phyloP scores from a whole-genome alignment of 2,329 filamentous ascomycete genomes.

The Neonectria hederae region DNA sequence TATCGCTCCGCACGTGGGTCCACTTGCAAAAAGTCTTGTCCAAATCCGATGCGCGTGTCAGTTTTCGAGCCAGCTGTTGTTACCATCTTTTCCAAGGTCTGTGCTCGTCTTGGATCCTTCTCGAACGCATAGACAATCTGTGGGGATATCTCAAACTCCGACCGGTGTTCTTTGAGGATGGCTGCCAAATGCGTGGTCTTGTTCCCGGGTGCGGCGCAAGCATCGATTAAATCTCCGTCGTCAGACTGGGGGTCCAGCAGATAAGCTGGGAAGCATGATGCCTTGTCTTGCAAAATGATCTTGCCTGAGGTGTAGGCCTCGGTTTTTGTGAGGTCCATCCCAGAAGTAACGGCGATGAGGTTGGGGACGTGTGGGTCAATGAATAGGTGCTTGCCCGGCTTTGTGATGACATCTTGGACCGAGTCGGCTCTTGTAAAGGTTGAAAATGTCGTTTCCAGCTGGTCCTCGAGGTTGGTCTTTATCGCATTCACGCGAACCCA shows the following conservation, averaged over 20 bases:
- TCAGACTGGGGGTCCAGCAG: slow-evolving; percentile 74
- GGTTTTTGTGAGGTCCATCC: slow-evolving; percentile 76
- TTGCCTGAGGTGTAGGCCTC: slow-evolving; percentile 78
- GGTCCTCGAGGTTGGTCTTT: slow-evolving; percentile 73
- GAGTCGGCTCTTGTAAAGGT: slow-evolving; percentile 65
- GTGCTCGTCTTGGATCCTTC: slow-evolving; percentile 75
- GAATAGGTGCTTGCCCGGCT: slow-evolving; percentile 63
- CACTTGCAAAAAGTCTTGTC: slow-evolving; percentile 83
- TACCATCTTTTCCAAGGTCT: slow-evolving; percentile 87
- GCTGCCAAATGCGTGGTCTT: slow-evolving; percentile 95
- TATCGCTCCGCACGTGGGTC: slow-evolving; percentile 72
- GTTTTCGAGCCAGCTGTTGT: slow-evolving; percentile 74
- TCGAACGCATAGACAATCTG: slow-evolving; percentile 79
- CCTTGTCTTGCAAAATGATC: slow-evolving; percentile 94
- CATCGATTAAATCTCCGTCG: slow-evolving; percentile 86
- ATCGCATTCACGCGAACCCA: slow-evolving; percentile 92
- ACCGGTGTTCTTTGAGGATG: slow-evolving; percentile 63
- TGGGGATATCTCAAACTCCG: slow-evolving; percentile 46
- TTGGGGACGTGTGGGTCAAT: slow-evolving; percentile 87
- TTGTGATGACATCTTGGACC: slow-evolving; percentile 64
- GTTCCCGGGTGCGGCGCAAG: slow-evolving; percentile 94
- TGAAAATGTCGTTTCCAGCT: slow-evolving; percentile 79
- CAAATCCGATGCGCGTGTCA: slow-evolving; percentile 73
- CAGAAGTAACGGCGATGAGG: slow-evolving; percentile 79
- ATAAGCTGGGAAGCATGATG: slow-evolving; percentile 95